Conservation (phyloP, 1,139 yeast genomes). For the Candida sojae region DNA sequence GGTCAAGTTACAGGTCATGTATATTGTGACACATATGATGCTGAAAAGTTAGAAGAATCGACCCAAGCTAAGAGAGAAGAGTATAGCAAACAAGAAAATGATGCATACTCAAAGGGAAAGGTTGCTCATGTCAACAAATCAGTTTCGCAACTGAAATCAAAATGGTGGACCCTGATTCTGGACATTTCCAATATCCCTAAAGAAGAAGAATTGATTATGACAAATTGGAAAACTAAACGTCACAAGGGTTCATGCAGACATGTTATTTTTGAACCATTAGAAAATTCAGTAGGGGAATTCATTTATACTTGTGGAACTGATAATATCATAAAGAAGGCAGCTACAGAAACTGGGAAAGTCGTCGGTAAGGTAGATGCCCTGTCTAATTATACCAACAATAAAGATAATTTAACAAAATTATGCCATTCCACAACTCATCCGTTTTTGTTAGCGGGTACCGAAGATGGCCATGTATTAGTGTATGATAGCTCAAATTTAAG, state of each 20-base stretch:
- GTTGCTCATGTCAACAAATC: constrained; percentile 29
- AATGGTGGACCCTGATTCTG: constrained; percentile 51
- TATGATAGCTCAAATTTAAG: constrained; percentile 57
- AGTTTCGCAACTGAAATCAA: constrained; percentile 40
- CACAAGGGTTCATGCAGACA: constrained; percentile 90
- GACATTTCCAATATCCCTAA: constrained; percentile 33
- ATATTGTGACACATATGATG: constrained; percentile 57
- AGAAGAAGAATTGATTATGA: constrained; percentile 27
- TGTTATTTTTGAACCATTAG: constrained; percentile 61
- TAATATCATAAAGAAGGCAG: constrained; percentile 74
- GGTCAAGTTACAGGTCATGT: constrained; percentile 85
- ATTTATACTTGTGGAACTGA: constrained; percentile 80
- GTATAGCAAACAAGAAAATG: constrained; percentile 20
- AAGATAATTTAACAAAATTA: constrained; percentile 57
- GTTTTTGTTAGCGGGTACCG: constrained; percentile 76
- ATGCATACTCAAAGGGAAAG: constrained; percentile 31
- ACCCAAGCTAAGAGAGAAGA: constrained; percentile 26
- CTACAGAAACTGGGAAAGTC: constrained; percentile 75
- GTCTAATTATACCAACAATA: constrained; percentile 26
- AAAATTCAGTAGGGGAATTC: constrained; percentile 47
- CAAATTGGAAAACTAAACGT: constrained; percentile 83
- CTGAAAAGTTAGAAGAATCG: constrained; percentile 38
- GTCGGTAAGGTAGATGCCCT: constrained; percentile 46
- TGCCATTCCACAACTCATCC: constrained; percentile 65
- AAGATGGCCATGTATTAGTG: constrained; percentile 65